Percentiles rank a stretch among this genome's conserved stretches.
Conservation (phyloP, 192 early-diverging fungal species). For the Coemansia sp. region DNA sequence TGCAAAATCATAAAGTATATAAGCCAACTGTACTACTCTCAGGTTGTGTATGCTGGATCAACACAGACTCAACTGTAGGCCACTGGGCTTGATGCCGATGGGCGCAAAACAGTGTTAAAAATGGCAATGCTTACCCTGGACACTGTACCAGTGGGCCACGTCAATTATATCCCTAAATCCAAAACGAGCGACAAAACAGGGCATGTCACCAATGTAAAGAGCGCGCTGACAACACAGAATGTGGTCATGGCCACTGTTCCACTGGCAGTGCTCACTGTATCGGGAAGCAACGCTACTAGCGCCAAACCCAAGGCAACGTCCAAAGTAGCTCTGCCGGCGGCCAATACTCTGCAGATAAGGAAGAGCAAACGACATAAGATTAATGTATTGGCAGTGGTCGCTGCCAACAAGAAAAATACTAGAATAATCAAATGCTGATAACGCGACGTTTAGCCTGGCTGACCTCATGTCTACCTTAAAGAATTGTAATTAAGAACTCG, state of each 20-base stretch:
- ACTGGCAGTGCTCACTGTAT: neutral
- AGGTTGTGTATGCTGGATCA: slow-evolving; percentile 28
- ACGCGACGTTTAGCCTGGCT: slow-evolving; percentile 23
- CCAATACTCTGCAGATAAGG: no score
- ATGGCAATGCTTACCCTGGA: neutral
- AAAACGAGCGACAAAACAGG: neutral
- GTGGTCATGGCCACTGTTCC: neutral
- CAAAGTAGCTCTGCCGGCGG: neutral
- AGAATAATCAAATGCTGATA: slow-evolving; percentile 18
- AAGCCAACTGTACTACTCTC: slow-evolving; percentile 23
- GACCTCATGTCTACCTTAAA: slow-evolving; percentile 40
- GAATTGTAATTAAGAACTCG: neutral
- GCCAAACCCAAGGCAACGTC: neutral
- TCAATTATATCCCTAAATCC: neutral
- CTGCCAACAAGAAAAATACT: slow-evolving; percentile 43
- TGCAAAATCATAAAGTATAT: slow-evolving; percentile 25
- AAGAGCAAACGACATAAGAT: no score
- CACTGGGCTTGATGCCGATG: slow-evolving; percentile 16
- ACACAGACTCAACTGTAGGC: slow-evolving; percentile 11
- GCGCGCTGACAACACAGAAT: neutral
- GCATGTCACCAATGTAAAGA: neutral
- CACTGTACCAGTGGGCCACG: neutral
- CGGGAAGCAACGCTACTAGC: neutral
- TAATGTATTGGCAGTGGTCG: no score
- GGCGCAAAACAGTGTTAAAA: neutral